Percentiles rank a stretch among this genome's conserved stretches.
These are phyloP conservation scores for Coffea canephora DNA, from an alignment of 257 asterid species.

Conservation along the genomic window DNA sequence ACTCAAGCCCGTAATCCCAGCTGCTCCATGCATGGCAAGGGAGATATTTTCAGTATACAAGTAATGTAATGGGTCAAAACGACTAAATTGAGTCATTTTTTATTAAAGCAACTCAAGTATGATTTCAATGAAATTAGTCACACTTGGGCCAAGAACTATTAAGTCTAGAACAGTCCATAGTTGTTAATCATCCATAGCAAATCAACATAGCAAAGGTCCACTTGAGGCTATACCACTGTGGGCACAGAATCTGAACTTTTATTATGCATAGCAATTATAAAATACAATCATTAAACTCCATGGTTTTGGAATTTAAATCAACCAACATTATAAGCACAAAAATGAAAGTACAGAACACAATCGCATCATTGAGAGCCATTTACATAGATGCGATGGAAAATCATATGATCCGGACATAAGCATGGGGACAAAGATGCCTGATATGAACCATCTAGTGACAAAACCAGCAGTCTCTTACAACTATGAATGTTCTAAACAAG, in stretches of 20 bases:
- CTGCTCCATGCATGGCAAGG: slow-evolving; percentile 50
- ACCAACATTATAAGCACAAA: no score
- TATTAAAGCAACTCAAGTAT: neutral
- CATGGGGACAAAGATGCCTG: neutral
- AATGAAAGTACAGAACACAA: no score
- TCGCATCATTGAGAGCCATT: neutral
- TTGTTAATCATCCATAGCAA: no score
- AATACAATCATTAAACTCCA: no score
- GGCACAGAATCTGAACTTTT: no score
- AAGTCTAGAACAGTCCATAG: neutral
- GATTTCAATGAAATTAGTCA: neutral
- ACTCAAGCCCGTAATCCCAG: slow-evolving; percentile 92
- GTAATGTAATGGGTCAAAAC: neutral
- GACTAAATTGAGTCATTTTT: neutral
- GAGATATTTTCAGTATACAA: slow-evolving; percentile 21
- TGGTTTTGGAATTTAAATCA: no score
- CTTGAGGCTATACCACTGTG: no score
- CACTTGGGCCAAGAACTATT: neutral
- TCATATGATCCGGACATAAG: neutral
- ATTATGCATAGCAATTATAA: no score
- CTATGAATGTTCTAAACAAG: neutral
- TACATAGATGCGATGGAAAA: neutral
- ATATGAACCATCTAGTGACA: neutral
- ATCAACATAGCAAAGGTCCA: no score
- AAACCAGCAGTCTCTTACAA: neutral